These are phyloP conservation scores for Poteriospumella lacustris DNA, from an alignment of 108 stramenopile species.

Conservation along the genomic window DNA sequence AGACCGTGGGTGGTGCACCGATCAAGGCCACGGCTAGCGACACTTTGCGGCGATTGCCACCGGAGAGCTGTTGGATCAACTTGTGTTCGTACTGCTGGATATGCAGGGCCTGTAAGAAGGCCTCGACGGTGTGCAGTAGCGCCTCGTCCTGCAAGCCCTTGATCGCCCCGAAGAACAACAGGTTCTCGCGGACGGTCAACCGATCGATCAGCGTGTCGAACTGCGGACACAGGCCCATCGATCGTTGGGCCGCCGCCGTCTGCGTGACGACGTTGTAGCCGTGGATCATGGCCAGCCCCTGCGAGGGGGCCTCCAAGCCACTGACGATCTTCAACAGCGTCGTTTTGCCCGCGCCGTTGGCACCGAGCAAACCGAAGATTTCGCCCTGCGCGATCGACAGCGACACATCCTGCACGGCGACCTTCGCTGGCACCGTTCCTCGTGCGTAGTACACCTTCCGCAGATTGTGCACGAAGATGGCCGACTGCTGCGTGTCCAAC, in stretches of 20 bases:
- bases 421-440: background rate
- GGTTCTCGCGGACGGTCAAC: constrained; percentile 23
- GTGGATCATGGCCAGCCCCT: constrained; percentile 1
- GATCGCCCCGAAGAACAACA: constrained; percentile 10
- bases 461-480: constrained; percentile 44
- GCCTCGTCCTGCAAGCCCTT: constrained; percentile 1
- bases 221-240: constrained; percentile 25
- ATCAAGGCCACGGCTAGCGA: constrained; percentile 21
- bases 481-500: constrained; percentile 59
- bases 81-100: constrained; percentile 24
- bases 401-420: constrained; percentile 23
- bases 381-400: constrained; percentile 37
- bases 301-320: constrained; percentile 2
- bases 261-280: constrained; percentile 8
- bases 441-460: constrained; percentile 26
- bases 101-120: constrained; percentile 2
- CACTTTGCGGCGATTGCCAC: constrained; percentile 25
- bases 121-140: background rate
- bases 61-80: background rate
- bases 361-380: constrained; percentile 45
- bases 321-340: constrained; percentile 29
- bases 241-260: background rate
- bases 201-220: constrained; percentile 26
- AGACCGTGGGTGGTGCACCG: constrained; percentile 28
- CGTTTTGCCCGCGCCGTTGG: constrained; percentile 72